Evolutionary conservation across 305 asterid genomes (phyloP), one percentile per base, ranked within the genome.

Genomic region (Rubia occidens): DNA sequence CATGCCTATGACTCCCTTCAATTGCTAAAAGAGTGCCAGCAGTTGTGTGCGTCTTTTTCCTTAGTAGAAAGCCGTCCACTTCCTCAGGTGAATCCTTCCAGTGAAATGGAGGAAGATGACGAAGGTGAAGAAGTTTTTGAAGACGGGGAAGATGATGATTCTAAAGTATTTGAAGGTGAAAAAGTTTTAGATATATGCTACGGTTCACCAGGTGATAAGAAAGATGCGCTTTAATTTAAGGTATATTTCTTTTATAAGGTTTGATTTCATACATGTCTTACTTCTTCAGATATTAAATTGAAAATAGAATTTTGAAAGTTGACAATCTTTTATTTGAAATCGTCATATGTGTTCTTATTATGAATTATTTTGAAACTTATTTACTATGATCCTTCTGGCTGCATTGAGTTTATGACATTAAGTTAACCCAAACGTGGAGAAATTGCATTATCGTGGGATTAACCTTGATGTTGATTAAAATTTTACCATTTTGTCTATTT

Each of bases 21-120:
- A 66, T 80, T 92, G n/a, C 54, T 92, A 70, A 85, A 74, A 84
- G 82, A 83, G 59, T 92, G 98, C 97, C 81, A 84, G 69, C 69
- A 77, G 24, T 82, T 90, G 70, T 89, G 96, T 66, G 84, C 72
- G 24, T 72, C 68, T 15, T 84, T 63, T 18, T 65, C 78, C 17
- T 67, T 79, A 60, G 44, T 74, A 40, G 61, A 58, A 40, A 17
- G 79, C 58, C 39, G 72, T 2, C 66, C 69, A 8, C 78, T 76
- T 47, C 78, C 72, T 74, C 35, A 69, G 71, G 42, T 81, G 70
- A 53, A 80, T 71, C 71, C 13, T 73, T 0, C 40, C 2, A 37
- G 1, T 4, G 24, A 69, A 69, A 74, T 72, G 42, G 80, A 72
- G 2, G 72, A 66, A 49, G 78, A 66, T 8, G 37, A 0, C 6